These are phyloP conservation scores for Mucor ambiguus DNA, from an alignment of 371 early-diverging fungal species.

Conservation along the genomic window DNA sequence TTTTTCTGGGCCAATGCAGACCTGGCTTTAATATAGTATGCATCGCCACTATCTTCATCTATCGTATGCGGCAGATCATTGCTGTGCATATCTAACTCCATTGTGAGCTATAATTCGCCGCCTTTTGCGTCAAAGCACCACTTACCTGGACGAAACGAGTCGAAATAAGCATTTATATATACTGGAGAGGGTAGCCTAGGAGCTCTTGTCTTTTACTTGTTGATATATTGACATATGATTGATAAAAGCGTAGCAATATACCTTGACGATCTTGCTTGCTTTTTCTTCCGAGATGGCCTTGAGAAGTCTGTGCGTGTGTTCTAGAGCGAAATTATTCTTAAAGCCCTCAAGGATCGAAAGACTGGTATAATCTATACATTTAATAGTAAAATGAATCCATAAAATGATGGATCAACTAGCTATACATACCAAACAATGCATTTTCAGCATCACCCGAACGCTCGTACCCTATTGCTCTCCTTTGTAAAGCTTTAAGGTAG, in stretches of 20 bases:
- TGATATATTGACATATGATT: neutral
- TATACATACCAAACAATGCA: constrained; percentile 51
- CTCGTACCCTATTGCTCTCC: constrained; percentile 81
- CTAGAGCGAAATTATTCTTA: constrained; percentile 74
- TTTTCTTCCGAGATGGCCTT: constrained; percentile 75
- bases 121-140: neutral
- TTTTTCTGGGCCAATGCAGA: constrained; percentile 50
- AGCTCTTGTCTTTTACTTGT: constrained; percentile 32
- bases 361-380: constrained; percentile 75
- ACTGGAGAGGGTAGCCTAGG: constrained; percentile 85
- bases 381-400: neutral
- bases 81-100: neutral
- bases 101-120: neutral
- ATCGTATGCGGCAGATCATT: constrained; percentile 24
- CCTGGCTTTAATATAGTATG: constrained; percentile 48
- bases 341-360: constrained; percentile 92
- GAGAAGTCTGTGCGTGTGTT: constrained; percentile 83
- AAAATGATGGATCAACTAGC: neutral
- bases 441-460: constrained; percentile 24
- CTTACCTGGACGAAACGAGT: constrained; percentile 75
- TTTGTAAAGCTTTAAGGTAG: constrained; percentile 79
- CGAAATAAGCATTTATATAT: constrained; percentile 84
- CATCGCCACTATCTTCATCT: constrained; percentile 43
- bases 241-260: constrained; percentile 9
- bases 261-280: constrained; percentile 74